phyloP scores from a whole-genome alignment of 768 basidiomycete genomes.

The Lactifluus pinguis region DNA sequence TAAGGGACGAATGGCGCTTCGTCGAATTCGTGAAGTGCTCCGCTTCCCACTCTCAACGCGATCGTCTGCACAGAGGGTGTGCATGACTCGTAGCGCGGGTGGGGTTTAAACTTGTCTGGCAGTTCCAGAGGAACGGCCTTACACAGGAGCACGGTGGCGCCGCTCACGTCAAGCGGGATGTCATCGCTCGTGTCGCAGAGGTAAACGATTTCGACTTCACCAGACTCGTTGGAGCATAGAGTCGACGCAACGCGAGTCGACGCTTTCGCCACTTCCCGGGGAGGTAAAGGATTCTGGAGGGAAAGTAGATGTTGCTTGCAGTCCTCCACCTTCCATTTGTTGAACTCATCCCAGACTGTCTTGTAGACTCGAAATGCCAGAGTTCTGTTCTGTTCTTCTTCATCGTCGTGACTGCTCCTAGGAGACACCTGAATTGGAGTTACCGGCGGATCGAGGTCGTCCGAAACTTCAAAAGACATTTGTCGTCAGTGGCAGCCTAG shows the following conservation, averaged over 20 bases:
- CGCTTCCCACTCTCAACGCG: conserved; percentile 20
- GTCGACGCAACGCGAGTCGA: not conserved
- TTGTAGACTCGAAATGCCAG: conserved; percentile 16
- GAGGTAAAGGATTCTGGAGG: conserved; percentile 10
- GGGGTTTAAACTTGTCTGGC: conserved; percentile 15
- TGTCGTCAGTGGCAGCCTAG: not conserved
- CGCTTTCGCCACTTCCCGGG: not conserved
- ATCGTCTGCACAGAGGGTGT: conserved; percentile 40
- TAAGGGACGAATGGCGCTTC: conserved; percentile 54
- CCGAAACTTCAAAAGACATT: not conserved
- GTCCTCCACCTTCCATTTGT: conserved; percentile 22
- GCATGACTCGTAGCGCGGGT: conserved; percentile 48
- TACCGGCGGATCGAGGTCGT: not conserved
- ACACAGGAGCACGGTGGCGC: not conserved
- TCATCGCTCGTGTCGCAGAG: conserved; percentile 8
- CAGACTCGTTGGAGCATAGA: not conserved
- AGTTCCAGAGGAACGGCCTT: not conserved
- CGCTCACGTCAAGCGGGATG: not conserved
- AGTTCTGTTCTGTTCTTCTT: not conserved
- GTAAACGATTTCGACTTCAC: not conserved
- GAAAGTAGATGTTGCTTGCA: conserved; percentile 13
- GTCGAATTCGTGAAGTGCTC: conserved; percentile 36
- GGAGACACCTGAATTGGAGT: not conserved
- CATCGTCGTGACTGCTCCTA: not conserved
- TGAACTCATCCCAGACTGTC: conserved; percentile 24